A percentile compares a stretch with the other conserved stretches of the same genome.
phyloP scores from a whole-genome alignment of 1,284 basidiomycete species.

The Sparassis latifolia region DNA sequence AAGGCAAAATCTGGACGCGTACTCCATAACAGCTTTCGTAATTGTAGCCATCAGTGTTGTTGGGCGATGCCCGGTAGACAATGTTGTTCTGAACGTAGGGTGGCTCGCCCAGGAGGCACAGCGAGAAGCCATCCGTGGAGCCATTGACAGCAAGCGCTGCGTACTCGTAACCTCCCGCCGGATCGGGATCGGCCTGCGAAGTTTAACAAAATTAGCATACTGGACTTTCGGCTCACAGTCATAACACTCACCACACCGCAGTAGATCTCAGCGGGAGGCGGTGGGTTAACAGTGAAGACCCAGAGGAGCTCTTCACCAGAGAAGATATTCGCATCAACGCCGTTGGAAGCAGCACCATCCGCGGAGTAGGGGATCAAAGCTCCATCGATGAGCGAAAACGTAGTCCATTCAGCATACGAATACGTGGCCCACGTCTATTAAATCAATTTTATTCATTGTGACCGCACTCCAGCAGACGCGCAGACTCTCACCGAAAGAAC shows the following conservation, averaged over 20 bases:
- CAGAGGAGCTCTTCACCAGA: conserved; percentile 3
- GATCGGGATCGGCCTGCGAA: conserved; percentile 11
- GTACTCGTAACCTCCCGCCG: conserved; percentile 5
- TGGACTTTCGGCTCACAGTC: background rate
- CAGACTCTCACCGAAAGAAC: conserved; percentile 4
- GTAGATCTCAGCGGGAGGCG: conserved; percentile 7
- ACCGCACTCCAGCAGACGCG: background rate
- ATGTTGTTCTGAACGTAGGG: conserved; percentile 14
- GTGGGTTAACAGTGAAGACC: conserved; percentile 1
- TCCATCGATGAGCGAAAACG: conserved; percentile 6
- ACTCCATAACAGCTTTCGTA: conserved; percentile 17
- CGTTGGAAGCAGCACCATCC: background rate
- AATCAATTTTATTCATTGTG: background rate
- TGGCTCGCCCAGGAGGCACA: conserved; percentile 12
- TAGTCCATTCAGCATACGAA: conserved; percentile 5
- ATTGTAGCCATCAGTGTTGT: conserved; percentile 14
- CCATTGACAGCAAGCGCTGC: conserved; percentile 17
- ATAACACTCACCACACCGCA: conserved; percentile 9
- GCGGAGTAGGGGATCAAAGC: conserved; percentile 2
- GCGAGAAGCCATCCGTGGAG: conserved; percentile 21
- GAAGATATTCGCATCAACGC: conserved; percentile 1
- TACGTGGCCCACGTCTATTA: conserved; percentile 10
- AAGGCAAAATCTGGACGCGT: conserved; percentile 16
- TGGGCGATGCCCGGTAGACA: conserved; percentile 13
- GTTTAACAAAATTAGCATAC: background rate